Percentiles rank a stretch among this genome's conserved stretches.
These are phyloP conservation scores for Mucuna pruriens DNA, from an alignment of 306 rosid genomes.

Conservation along the genomic window DNA sequence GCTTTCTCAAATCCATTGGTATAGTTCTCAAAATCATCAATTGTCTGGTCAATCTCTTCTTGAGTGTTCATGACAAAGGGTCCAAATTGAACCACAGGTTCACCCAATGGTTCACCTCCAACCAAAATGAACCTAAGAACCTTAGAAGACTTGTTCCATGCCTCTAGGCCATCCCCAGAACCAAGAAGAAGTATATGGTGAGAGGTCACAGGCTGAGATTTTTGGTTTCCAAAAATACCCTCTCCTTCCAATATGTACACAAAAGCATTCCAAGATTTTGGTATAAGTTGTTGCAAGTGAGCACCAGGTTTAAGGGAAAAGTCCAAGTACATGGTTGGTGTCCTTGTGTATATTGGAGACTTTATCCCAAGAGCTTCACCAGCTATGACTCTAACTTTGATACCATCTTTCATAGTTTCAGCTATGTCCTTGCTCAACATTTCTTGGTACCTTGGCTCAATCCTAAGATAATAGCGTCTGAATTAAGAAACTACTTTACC, in stretches of 20 bases:
- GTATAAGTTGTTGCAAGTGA: slow-evolving; percentile 72
- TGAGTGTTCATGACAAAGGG: slow-evolving; percentile 99
- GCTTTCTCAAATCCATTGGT: slow-evolving; percentile 95
- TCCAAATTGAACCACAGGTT: slow-evolving; percentile 80
- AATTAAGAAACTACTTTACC: slow-evolving; percentile 12
- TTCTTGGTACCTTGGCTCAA: slow-evolving; percentile 95
- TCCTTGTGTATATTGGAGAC: slow-evolving; percentile 85
- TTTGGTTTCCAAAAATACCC: slow-evolving; percentile 69
- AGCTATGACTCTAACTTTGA: slow-evolving; percentile 85
- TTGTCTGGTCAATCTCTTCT: slow-evolving; percentile 83
- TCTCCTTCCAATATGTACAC: slow-evolving; percentile 91
- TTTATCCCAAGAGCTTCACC: slow-evolving; percentile 89
- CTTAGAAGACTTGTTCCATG: slow-evolving; percentile 80
- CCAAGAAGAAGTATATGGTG: slow-evolving; percentile 89
- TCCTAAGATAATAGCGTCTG: slow-evolving; percentile 56
- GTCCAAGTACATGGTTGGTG: slow-evolving; percentile 94
- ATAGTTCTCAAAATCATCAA: slow-evolving; percentile 85
- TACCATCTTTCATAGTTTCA: slow-evolving; percentile 75
- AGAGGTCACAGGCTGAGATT: slow-evolving; percentile 50
- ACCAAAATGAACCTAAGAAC: slow-evolving; percentile 75
- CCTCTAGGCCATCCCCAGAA: slow-evolving; percentile 79
- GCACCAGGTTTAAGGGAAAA: slow-evolving; percentile 83
- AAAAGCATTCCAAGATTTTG: slow-evolving; percentile 86
- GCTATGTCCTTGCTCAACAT: slow-evolving; percentile 70
- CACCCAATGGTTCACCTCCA: slow-evolving; percentile 89